Evolutionary conservation across 345 rosid genomes (phyloP), one percentile per base, ranked within the genome.

Genomic region (Rhodamnia rubescens): DNA sequence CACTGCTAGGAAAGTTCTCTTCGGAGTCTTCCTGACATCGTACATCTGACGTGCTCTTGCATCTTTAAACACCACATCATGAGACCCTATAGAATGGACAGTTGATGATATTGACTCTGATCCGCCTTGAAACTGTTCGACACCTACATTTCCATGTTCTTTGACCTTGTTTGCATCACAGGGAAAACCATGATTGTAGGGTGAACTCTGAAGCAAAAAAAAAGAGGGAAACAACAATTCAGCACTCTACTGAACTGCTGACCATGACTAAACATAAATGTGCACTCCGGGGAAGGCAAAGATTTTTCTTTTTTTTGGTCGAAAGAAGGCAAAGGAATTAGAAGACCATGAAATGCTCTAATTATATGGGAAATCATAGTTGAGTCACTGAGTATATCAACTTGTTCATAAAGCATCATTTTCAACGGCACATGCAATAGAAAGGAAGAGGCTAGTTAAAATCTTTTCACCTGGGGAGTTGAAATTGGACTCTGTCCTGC

Each of bases 71-170:
- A 69, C 53, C 49, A 53, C 82, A 32, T 75, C 86, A 16, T 53
- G 87, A 83, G 91, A 82, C 86, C 57, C 86, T 59, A 88, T 90
- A 80, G 84, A 40, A 56, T 50, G 78, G 85, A 91, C 92, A 1
- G 93, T 90, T 51, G 95, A 92, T 58, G 96, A 92, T n/a, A 92
- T 91, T 15, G 93, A 91, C 86, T 93, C 98, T 6, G 90, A 87
- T 50, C 22, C 84, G 83, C 85, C 88, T 89, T 90, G 89, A 87
- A 22, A 74, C 56, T 85, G 91, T 89, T 92, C 90, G 22, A 50
- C 85, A 49, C 59, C 59, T 12, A 52, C 82, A 85, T 58, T 84
- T 3, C 84, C 83, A 74, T 89, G 86, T 86, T 89, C 92, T 26
- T 92, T 92, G 74, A 89, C 90, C 83, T 90, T 83, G 47, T 69